Evolutionary conservation across 768 basidiomycete species (phyloP).

Genomic region (Saitozyma sp.): DNA sequence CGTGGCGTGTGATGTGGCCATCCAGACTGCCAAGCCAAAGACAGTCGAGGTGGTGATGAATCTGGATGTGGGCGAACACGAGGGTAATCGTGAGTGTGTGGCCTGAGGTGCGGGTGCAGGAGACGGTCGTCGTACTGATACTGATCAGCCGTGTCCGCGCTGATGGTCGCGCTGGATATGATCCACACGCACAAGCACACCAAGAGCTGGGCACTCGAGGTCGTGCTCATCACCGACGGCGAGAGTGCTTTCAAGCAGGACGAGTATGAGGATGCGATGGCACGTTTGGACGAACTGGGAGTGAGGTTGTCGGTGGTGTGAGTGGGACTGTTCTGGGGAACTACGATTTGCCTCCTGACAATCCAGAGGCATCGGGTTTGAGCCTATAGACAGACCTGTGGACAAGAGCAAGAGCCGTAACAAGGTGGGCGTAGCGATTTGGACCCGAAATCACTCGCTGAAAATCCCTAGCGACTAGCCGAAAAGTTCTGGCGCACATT

Average conservation of each 20-base stretch:
- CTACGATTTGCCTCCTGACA: constrained; percentile 2
- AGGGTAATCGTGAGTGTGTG: constrained; percentile 49
- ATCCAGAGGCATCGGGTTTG: constrained; percentile 38
- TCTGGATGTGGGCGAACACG: constrained; percentile 39
- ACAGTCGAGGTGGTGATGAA: constrained; percentile 48
- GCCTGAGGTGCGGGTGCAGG: background rate
- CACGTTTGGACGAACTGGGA: constrained; percentile 64
- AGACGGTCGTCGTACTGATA: constrained; percentile 1
- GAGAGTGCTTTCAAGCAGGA: constrained; percentile 44
- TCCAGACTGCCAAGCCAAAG: constrained; percentile 47
- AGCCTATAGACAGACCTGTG: constrained; percentile 29
- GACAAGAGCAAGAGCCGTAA: constrained; percentile 39
- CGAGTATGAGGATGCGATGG: constrained; percentile 54
- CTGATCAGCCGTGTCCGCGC: constrained; percentile 70
- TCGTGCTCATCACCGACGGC: constrained; percentile 80
- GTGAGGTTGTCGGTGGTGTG: constrained; percentile 73
- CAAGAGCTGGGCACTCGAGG: constrained; percentile 83
- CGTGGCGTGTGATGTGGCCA: constrained; percentile 44
- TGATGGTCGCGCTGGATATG: constrained; percentile 82
- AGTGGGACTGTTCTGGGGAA: constrained; percentile 31
- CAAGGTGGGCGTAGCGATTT: constrained; percentile 62
- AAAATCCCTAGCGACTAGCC: constrained; percentile 61
- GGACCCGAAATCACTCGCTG: background rate
- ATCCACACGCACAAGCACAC: constrained; percentile 66
- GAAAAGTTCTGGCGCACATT: constrained; percentile 68